Evolutionary conservation across 139 green algal genomes (phyloP), one percentile per base, ranked within the genome.

Genomic region (Eudorina sp.): DNA sequence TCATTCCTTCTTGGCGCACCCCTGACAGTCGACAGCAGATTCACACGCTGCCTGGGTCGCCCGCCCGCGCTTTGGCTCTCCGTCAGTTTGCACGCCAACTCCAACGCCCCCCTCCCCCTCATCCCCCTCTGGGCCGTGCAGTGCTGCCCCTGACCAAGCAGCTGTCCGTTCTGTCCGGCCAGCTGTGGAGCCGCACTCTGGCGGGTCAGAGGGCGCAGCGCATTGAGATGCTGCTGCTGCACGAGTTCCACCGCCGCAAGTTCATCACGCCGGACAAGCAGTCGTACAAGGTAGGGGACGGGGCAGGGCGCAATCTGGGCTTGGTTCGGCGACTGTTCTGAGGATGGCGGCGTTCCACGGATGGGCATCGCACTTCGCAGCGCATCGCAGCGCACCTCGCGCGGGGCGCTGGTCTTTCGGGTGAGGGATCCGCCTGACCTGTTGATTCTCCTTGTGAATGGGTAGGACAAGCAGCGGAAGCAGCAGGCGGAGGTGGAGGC

Each of bases 181-280:
- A 92, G 74, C 90, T 97, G 43, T 99, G 97, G 97, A 92, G 89
- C 80, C 96, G 94, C 72, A 96, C 95, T 38, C 93, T 99, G 92
- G 94, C 96, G 88, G 94, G 95, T n/a, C 90, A 96, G 74, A 94
- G 97, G 27, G 98, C 98, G 27, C 95, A 98, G 94, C 96, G 98
- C 88, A 99, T 99, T 45, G 98, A 99, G 94, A 98, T 96, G 93
- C 96, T 99, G 75, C 95, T 99, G 87, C 95, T 99, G 84, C 98
- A 99, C 89, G 98, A 99, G 94, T 99, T 99, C 92, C 96, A 99
- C 82, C 81, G 75, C 4, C 95, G 96, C 86, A 99, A 99, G 92
- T 99, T 98, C 91, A 92, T 99, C 64, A 90, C 99, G 84, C 98
- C 98, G 2, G 98, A 99, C 93, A 98, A 98, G 93, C 92, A 93